Conservation (phyloP, 768 basidiomycete genomes). For the Boletus reticulatus region DNA sequence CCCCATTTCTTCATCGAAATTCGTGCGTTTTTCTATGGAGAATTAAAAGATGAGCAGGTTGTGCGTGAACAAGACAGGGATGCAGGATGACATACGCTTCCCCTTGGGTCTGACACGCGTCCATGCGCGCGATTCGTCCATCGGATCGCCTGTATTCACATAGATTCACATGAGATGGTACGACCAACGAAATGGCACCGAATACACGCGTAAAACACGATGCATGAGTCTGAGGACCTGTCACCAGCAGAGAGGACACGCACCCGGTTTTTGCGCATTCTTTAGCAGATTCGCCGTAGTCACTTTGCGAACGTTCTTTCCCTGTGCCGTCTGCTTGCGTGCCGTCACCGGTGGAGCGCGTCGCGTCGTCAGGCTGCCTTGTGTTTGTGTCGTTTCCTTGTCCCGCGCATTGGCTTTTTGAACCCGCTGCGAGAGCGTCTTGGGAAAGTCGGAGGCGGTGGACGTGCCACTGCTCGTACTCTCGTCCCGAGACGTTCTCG, state of each 20-base stretch:
- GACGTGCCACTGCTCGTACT: conserved; percentile 10
- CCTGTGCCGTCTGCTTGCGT: conserved; percentile 12
- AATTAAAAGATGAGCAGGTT: not conserved
- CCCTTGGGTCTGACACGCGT: conserved; percentile 14
- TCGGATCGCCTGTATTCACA: not conserved
- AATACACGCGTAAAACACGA: not conserved
- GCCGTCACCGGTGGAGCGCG: not conserved
- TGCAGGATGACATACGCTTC: conserved; percentile 11
- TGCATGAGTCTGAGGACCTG: not conserved
- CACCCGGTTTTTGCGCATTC: conserved; percentile 19
- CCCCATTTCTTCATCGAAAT: conserved; percentile 1
- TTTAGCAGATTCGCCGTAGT: conserved; percentile 11
- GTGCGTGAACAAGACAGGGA: not conserved
- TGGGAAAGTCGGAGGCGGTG: conserved; percentile 13
- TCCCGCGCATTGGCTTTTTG: conserved; percentile 1
- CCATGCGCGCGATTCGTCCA: conserved; percentile 9
- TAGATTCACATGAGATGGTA: not conserved
- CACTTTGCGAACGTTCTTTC: conserved; percentile 9
- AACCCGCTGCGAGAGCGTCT: conserved; percentile 17
- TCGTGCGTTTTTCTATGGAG: conserved; percentile 15
- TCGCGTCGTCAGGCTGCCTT: not conserved
- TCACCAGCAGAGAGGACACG: conserved; percentile 1
- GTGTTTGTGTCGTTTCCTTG: not conserved
- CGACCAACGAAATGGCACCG: too few relatives aligned
- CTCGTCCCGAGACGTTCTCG: not conserved